Percentiles rank a stretch among this genome's conserved stretches.
Conservation (phyloP, 257 asterid genomes). For the Fraxinus quadrangulata region DNA sequence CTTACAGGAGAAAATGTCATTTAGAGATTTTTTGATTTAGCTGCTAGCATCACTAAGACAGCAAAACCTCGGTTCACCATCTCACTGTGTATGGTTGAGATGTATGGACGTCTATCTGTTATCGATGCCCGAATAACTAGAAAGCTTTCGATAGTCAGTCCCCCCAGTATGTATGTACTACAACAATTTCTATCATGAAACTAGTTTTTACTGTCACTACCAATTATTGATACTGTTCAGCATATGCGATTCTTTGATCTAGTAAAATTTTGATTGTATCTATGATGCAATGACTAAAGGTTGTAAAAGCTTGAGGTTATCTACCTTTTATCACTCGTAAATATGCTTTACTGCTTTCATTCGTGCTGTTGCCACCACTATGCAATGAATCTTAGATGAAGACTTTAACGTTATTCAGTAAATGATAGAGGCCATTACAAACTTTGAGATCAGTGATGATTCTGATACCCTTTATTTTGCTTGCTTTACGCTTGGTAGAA, state of each 20-base stretch:
- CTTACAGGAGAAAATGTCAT: constrained; percentile 93
- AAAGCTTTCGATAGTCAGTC: constrained; percentile 85
- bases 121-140: constrained; percentile 70
- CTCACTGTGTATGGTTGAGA: constrained; percentile 57
- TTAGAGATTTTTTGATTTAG: constrained; percentile 70
- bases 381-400: not conserved
- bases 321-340: not conserved
- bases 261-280: not conserved
- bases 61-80: constrained; percentile 62
- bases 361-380: not conserved
- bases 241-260: not conserved
- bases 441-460: not conserved
- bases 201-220: constrained; percentile 1
- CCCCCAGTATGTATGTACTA: constrained; percentile 60
- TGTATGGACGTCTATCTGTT: constrained; percentile 68
- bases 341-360: not conserved
- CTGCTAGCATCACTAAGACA: constrained; percentile 71
- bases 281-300: not conserved
- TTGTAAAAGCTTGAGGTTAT: not conserved
- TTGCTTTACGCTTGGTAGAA: not conserved
- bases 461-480: not conserved
- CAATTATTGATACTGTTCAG: not conserved
- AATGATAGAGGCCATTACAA: not conserved
- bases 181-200: constrained; percentile 15
- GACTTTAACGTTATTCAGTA: not conserved